A percentile compares a stretch with the other conserved stretches of the same genome.
Conservation (phyloP, 768 basidiomycete genomes). For the Russula lepida region DNA sequence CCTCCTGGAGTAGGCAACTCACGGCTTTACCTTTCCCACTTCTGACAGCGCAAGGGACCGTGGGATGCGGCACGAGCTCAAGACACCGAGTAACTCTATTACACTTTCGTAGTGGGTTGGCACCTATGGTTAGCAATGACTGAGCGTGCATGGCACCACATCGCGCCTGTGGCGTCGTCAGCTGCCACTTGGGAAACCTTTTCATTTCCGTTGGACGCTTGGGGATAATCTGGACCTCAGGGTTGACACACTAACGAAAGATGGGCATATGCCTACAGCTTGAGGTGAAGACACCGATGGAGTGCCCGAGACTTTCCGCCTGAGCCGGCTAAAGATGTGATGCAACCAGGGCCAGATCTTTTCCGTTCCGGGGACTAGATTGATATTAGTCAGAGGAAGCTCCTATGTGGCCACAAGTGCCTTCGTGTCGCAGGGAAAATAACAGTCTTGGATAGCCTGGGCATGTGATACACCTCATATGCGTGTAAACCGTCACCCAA, state of each 20-base stretch:
- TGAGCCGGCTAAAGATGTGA: neutral
- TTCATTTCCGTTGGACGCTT: slow-evolving; percentile 12
- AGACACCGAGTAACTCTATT: neutral
- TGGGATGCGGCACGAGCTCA: neutral
- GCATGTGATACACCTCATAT: slow-evolving; percentile 9
- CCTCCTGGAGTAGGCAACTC: neutral
- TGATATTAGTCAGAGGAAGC: slow-evolving; percentile 14
- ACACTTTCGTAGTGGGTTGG: neutral
- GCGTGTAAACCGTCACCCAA: slow-evolving; percentile 2
- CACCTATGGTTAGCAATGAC: neutral
- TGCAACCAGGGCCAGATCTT: neutral
- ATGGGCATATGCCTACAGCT: neutral
- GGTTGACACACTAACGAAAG: neutral
- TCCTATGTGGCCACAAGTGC: neutral
- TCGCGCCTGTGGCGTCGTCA: slow-evolving; percentile 18
- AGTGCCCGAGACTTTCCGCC: neutral
- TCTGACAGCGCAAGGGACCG: neutral
- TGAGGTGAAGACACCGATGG: slow-evolving; percentile 7
- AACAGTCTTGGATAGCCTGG: neutral
- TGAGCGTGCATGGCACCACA: slow-evolving; percentile 6
- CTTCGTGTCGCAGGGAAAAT: slow-evolving; percentile 2
- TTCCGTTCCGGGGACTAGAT: neutral
- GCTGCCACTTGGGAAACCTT: slow-evolving; percentile 4
- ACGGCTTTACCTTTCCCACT: neutral
- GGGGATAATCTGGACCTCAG: neutral